phyloP scores from a whole-genome alignment of 352 stramenopile species.

The Elongisporangium prolatum region DNA sequence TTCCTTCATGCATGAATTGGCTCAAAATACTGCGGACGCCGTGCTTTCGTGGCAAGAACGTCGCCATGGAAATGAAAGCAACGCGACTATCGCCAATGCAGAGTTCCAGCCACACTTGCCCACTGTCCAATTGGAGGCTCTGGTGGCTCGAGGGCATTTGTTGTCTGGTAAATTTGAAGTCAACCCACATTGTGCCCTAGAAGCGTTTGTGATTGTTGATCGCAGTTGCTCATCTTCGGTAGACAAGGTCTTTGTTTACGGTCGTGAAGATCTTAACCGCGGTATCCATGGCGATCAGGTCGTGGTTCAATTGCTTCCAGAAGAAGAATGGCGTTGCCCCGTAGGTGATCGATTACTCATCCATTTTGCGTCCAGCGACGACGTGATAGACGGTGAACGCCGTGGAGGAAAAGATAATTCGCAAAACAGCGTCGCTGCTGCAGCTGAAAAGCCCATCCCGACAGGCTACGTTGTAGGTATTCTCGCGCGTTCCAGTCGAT shows the following conservation, averaged over 20 bases:
- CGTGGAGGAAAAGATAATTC: slow-evolving; percentile 16
- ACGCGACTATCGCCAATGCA: slow-evolving; percentile 13
- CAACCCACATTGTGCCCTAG: slow-evolving; percentile 65
- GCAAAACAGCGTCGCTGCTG: slow-evolving; percentile 12
- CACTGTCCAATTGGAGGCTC: slow-evolving; percentile 26
- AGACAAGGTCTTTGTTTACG: slow-evolving; percentile 69
- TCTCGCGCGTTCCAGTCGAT: slow-evolving; percentile 59
- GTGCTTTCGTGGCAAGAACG: slow-evolving; percentile 42
- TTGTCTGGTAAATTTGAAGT: slow-evolving; percentile 59
- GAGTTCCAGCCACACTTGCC: slow-evolving; percentile 60
- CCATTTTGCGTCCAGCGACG: slow-evolving; percentile 65
- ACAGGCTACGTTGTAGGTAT: slow-evolving; percentile 84
- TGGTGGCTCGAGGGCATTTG: slow-evolving; percentile 22
- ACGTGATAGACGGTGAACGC: slow-evolving; percentile 8
- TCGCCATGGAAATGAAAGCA: slow-evolving; percentile 11
- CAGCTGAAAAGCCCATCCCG: slow-evolving; percentile 32
- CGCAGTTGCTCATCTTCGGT: slow-evolving; percentile 17
- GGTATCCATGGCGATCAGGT: slow-evolving; percentile 97
- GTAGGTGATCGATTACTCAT: slow-evolving; percentile 62
- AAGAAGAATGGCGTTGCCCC: slow-evolving; percentile 68
- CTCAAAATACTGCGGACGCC: slow-evolving; percentile 53
- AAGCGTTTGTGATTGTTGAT: slow-evolving; percentile 67
- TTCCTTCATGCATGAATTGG: slow-evolving; percentile 49
- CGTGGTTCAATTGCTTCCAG: slow-evolving; percentile 88
- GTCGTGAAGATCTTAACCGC: slow-evolving; percentile 91